Evolutionary conservation across 2,329 filamentous ascomycete genomes (phyloP).

Genomic region (Xylariomycetidae sp.): DNA sequence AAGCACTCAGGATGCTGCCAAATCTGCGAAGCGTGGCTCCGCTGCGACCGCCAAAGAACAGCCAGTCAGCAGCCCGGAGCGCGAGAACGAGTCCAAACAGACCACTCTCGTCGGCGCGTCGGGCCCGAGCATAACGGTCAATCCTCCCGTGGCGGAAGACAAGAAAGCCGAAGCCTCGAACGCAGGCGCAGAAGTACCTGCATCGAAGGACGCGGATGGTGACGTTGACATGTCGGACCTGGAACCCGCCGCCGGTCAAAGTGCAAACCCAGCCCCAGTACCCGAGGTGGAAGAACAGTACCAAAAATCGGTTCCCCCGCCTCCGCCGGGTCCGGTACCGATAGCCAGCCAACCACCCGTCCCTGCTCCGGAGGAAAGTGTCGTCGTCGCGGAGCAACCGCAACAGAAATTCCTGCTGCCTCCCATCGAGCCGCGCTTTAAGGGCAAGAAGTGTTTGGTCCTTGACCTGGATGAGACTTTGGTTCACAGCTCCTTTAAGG

Average conservation of each 20-base stretch:
- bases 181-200: conserved; percentile 25
- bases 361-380: conserved; percentile 32
- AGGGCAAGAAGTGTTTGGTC: conserved; percentile 88
- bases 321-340: conserved; percentile 39
- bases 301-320: conserved; percentile 37
- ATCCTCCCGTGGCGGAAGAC: conserved; percentile 29
- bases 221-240: conserved; percentile 65
- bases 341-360: conserved; percentile 24
- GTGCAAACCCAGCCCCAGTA: conserved; percentile 31
- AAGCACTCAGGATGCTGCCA: conserved; percentile 27
- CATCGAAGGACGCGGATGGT: conserved; percentile 44
- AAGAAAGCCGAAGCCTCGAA: conserved; percentile 31
- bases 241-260: conserved; percentile 41
- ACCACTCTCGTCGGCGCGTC: conserved; percentile 29
- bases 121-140: conserved; percentile 35
- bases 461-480: conserved; percentile 94
- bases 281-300: conserved; percentile 33
- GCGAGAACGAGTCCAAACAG: conserved; percentile 42
- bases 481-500: conserved; percentile 98
- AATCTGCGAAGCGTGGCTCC: conserved; percentile 39
- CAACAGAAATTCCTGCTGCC: conserved; percentile 70
- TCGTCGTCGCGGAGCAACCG: conserved; percentile 38
- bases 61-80: conserved; percentile 33
- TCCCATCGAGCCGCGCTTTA: conserved; percentile 71
- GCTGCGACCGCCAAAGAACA: conserved; percentile 43